Evolutionary conservation across 169 alveolate genomes (phyloP), one percentile per base, ranked within the genome.

Genomic region (Plasmodium gonderi): DNA sequence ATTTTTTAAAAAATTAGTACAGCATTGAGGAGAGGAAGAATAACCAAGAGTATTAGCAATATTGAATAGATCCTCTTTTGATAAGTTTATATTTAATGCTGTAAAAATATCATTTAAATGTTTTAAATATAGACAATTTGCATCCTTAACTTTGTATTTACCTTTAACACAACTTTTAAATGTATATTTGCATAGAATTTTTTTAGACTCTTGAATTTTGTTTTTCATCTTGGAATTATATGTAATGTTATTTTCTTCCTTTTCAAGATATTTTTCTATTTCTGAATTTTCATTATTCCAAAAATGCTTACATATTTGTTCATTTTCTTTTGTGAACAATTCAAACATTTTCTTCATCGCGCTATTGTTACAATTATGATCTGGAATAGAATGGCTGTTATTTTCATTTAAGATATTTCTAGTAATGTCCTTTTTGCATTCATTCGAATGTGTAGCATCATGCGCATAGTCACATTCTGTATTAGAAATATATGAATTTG

Each of bases 21-120:
- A 87, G 40, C 90, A 87, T 45, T 38, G 38, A 2, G 93, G 89
- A 26, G 92, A 83, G 33, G 80, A 64, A 3, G 93, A 36, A 4
- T 8, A 4, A 0, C 93, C 93, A 12, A 76, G 11, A 67, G 72
- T 9, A 23, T 87, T 87, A 31, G 90, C 87, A 1, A 87, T 33
- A 38, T 40, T 49, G 42, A 87, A 33, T 31, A 87, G 33, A 26
- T 87, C 89, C 29, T 87, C 74, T 14, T 76, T 42, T 17, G 93
- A 40, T 31, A 87, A 78, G 8, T 31, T 38, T 42, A 79, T 87
- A 60, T 67, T n/a, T 76, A 87, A 54, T 0, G 93, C 26, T 31
- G 68, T 0, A 33, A 87, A 60, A 29, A 87, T 75, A 14, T 87
- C 87, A 40, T 87, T 74, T 40, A 87, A 40, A 33, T 54, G 79